A percentile compares a stretch with the other conserved stretches of the same genome.
These are phyloP conservation scores for button mushroom (Agaricus bisporus) DNA, from an alignment of 768 basidiomycete genomes.

Conservation along the genomic window DNA sequence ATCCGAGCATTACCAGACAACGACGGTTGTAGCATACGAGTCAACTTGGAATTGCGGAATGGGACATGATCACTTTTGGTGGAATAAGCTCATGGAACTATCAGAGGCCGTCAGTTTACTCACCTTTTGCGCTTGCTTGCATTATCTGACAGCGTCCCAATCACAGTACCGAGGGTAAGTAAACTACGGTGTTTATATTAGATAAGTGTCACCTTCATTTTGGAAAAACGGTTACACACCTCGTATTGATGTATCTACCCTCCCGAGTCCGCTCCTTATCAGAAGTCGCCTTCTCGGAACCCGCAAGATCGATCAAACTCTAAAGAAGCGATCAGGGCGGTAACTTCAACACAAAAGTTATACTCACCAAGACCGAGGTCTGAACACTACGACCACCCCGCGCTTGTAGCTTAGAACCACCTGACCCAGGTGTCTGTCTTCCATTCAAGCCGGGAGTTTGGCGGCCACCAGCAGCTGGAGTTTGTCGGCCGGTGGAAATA, in stretches of 20 bases:
- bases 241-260: conserved; percentile 95
- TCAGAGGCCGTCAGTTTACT: conserved; percentile 10
- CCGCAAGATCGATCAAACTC: conserved; percentile 94
- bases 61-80: conserved; percentile 76
- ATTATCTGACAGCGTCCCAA: conserved; percentile 87
- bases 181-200: conserved; percentile 41
- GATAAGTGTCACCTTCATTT: background rate
- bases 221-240: conserved; percentile 29
- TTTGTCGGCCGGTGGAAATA: conserved; percentile 30
- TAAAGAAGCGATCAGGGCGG: conserved; percentile 21
- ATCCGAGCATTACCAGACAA: conserved; percentile 94
- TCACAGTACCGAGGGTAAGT: conserved; percentile 89
- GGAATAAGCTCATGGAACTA: background rate
- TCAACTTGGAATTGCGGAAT: conserved; percentile 93
- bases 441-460: conserved; percentile 43
- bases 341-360: background rate
- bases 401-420: conserved; percentile 64
- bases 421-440: conserved; percentile 36
- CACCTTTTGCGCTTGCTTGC: conserved; percentile 68
- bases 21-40: conserved; percentile 90
- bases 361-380: conserved; percentile 60
- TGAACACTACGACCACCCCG: conserved; percentile 76
- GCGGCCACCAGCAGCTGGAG: conserved; percentile 26
- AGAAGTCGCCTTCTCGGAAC: conserved; percentile 92
- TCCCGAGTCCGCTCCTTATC: conserved; percentile 95